A percentile compares a stretch with the other conserved stretches of the same genome.
Conservation (phyloP, 202 grass and related monocot genomes). For the Dendrocalamus latiflorus region DNA sequence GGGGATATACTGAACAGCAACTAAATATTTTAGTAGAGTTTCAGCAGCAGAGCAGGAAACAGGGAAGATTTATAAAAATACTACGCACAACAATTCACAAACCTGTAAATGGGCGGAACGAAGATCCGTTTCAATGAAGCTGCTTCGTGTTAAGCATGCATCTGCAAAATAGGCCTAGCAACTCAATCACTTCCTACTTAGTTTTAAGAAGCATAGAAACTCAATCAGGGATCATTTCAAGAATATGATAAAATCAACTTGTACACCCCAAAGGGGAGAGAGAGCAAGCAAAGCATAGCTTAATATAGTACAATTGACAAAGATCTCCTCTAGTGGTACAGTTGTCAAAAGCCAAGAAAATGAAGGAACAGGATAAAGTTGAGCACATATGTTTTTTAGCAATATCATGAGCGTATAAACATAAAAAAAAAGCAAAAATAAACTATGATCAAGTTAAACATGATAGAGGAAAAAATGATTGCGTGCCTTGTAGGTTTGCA, state of each 20-base stretch:
- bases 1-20: neutral
- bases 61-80: neutral
- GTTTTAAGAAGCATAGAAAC: neutral
- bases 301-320: neutral
- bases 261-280: neutral
- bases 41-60: neutral
- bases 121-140: constrained; percentile 70
- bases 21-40: neutral
- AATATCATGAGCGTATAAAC: too few species aligned
- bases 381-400: too few species aligned
- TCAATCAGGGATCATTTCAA: neutral
- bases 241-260: neutral
- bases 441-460: too few species aligned
- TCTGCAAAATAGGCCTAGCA: constrained; percentile 49
- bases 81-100: neutral
- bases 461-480: too few species aligned
- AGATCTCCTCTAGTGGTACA: neutral
- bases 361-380: too few species aligned
- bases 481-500: constrained; percentile 83
- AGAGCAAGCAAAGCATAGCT: neutral
- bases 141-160: constrained; percentile 61
- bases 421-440: too few species aligned
- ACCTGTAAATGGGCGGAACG: constrained; percentile 69
- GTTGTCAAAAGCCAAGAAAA: too few species aligned
- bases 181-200: neutral